These are phyloP conservation scores for Rhodotorula sp. DNA, from an alignment of 1,284 basidiomycete species.

Conservation along the genomic window DNA sequence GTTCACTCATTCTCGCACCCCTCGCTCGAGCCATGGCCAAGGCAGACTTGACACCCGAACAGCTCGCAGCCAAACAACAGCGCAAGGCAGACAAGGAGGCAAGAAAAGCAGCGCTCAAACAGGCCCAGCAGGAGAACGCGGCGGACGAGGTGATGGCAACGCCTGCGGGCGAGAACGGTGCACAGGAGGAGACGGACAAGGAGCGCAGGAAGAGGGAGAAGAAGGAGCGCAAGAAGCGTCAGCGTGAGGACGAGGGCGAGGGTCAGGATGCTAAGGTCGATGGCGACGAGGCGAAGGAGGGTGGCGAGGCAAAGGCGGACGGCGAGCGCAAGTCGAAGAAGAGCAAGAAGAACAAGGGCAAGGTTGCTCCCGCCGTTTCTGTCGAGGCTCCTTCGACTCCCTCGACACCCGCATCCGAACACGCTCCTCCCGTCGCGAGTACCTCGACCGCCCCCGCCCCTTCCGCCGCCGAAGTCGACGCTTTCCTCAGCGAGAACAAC, in stretches of 20 bases:
- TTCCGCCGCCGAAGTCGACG: conserved; percentile 55
- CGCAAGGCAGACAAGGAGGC: conserved; percentile 35
- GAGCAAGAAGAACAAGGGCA: conserved; percentile 48
- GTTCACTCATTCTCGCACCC: too few relatives aligned
- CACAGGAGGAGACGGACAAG: conserved; percentile 16
- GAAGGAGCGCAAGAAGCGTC: conserved; percentile 67
- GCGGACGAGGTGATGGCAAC: background rate
- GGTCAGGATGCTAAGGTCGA: conserved; percentile 43
- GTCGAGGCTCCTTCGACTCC: conserved; percentile 30
- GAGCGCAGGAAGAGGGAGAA: conserved; percentile 83
- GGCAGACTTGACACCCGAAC: conserved; percentile 21
- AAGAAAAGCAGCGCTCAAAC: conserved; percentile 19
- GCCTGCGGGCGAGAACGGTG: background rate
- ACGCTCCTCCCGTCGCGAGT: conserved; percentile 5
- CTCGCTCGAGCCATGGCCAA: conserved; percentile 10
- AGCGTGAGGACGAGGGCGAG: conserved; percentile 3
- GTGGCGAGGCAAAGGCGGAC: conserved; percentile 26
- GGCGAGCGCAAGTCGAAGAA: conserved; percentile 35
- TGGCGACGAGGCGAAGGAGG: conserved; percentile 35
- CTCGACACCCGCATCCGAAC: conserved; percentile 22
- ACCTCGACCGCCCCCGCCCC: conserved; percentile 19
- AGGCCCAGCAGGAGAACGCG: conserved; percentile 4
- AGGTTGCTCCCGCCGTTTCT: conserved; percentile 22
- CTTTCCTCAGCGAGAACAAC: conserved; percentile 68
- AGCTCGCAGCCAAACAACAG: conserved; percentile 15